Evolutionary conservation across 768 basidiomycete genomes (phyloP).

Genomic region (Amylocystis lapponica): DNA sequence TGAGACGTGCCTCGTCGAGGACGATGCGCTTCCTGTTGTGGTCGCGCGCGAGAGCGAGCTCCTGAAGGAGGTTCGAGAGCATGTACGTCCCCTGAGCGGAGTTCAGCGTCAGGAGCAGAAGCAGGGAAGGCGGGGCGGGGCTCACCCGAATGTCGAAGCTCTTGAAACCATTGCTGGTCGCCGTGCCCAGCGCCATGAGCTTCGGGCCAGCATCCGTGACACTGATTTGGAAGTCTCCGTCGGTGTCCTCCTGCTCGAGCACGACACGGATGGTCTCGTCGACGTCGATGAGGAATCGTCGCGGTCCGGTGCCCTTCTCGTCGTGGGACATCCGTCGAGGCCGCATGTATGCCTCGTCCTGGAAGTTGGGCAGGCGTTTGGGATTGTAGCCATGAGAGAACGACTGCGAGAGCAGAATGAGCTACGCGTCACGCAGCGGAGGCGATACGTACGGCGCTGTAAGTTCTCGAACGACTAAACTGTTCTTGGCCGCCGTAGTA

Average conservation of each 20-base stretch:
- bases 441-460: constrained; percentile 63
- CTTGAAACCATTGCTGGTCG: constrained; percentile 97
- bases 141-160: constrained; percentile 90
- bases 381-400: constrained; percentile 45
- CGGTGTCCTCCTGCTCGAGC: constrained; percentile 96
- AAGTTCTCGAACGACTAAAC: constrained; percentile 80
- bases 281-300: constrained; percentile 94
- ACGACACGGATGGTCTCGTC: constrained; percentile 97
- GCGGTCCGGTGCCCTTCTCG: constrained; percentile 76
- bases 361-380: constrained; percentile 63
- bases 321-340: constrained; percentile 88
- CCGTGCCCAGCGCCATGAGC: constrained; percentile 92
- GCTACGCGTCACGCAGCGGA: background rate
- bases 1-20: constrained; percentile 95
- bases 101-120: background rate
- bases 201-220: constrained; percentile 96
- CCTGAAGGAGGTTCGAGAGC: constrained; percentile 98
- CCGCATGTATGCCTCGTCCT: constrained; percentile 69
- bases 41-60: constrained; percentile 93
- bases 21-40: constrained; percentile 95
- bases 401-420: constrained; percentile 13
- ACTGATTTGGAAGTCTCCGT: constrained; percentile 94
- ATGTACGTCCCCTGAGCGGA: constrained; percentile 89
- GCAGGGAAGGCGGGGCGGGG: constrained; percentile 1
- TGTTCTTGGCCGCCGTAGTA: constrained; percentile 83